Evolutionary conservation across 768 basidiomycete genomes (phyloP), one percentile per base, ranked within the genome.

Genomic region (Boletus pseudo-olivaceus): DNA sequence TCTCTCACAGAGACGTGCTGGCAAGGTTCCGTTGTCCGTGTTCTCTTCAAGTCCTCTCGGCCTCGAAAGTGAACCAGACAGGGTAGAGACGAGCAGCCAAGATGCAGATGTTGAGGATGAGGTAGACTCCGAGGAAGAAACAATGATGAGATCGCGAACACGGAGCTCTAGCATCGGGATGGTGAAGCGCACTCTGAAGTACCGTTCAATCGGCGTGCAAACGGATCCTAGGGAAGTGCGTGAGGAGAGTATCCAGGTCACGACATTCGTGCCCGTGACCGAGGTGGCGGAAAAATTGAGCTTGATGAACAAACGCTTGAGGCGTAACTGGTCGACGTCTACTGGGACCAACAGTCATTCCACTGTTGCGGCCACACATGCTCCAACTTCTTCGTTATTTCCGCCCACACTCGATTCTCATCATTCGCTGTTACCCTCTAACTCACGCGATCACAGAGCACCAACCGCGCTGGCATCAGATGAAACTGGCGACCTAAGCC

Each of bases 101-200:
- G 90, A 93, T 67, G 91, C 87, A 5, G 91, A 92, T 61, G 84
- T 87, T 55, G 90, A 90, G 61, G 88, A 88, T 58, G 85, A 88
- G 53, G 80, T 79, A 5, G 85, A 87, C 42, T 64, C 70, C 12
- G 82, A 82, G 19, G 83, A 84, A 34, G 69, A 71, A 47, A 63
- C 33, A 54, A 58, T 19, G 64, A 53, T 43, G 66, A 71, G 54
- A 68, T 65, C 60, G 57, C 63, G 75, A 74, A 53, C 71, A 65
- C 56, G 70, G 69, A 55, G 74, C 29, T 74, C 78, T 55, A 65
- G 62, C 53, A 44, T 48, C 20, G 54, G 44, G 34, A 47, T 54
- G 39, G 60, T 32, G 46, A 65, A 39, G 60, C 49, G 30, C 58
- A 63, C 42, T 62, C 62, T n/a, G 62, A 74, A 76, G 64, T 90